phyloP scores from a whole-genome alignment of 257 asterid genomes.

The Solanum dulcamara region DNA sequence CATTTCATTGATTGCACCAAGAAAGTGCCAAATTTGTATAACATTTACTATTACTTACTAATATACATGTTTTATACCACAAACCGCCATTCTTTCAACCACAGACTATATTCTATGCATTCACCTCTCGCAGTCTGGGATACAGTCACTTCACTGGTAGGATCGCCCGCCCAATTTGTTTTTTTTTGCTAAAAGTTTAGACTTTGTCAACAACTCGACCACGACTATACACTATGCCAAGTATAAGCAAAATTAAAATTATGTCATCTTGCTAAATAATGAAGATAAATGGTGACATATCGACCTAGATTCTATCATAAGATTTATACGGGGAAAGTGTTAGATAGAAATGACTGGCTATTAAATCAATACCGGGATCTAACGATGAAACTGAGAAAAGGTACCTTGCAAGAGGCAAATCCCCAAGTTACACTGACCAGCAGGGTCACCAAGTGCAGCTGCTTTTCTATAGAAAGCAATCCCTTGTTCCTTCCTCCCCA shows the following conservation, averaged over 20 bases:
- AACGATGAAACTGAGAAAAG: background rate
- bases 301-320: background rate
- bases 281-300: background rate
- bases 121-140: background rate
- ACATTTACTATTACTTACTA: background rate
- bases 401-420: slow-evolving; percentile 48
- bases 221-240: background rate
- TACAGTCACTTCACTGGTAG: background rate
- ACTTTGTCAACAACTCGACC: background rate
- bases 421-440: slow-evolving; percentile 77
- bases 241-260: background rate
- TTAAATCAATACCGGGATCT: no score
- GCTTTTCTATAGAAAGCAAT: slow-evolving; percentile 48
- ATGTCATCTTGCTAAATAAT: background rate
- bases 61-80: background rate
- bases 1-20: background rate
- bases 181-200: background rate
- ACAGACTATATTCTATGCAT: background rate
- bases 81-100: background rate
- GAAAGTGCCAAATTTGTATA: background rate
- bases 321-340: background rate
- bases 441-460: slow-evolving; percentile 63
- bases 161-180: background rate
- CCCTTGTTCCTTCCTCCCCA: slow-evolving; percentile 49
- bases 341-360: no score